These are phyloP conservation scores for Paratinospora sagittata DNA, from an alignment of 164 flowering plant genomes.

Conservation along the genomic window DNA sequence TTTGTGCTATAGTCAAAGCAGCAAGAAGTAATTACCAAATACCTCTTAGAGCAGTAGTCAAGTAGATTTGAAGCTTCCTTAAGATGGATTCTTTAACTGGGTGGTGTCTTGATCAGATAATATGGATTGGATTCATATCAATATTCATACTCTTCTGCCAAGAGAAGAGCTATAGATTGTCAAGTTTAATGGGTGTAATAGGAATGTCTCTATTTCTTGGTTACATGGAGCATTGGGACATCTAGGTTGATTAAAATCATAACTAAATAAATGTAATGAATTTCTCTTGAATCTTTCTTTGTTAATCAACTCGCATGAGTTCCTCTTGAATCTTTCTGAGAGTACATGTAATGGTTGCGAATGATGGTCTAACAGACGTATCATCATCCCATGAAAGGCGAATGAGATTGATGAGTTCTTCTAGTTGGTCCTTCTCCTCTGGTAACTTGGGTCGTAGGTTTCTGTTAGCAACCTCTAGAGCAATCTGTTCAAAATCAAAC, in stretches of 20 bases:
- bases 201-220: not conserved
- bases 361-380: constrained; percentile 41
- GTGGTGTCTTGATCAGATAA: not conserved
- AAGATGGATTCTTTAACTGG: not conserved
- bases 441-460: constrained; percentile 47
- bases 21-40: no score
- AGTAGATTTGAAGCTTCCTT: not conserved
- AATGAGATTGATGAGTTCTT: constrained; percentile 44
- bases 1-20: no score
- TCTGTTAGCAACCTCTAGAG: constrained; percentile 44
- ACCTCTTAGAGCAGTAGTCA: no score
- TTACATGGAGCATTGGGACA: not conserved
- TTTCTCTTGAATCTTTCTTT: not conserved
- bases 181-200: not conserved
- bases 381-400: constrained; percentile 43
- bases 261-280: not conserved
- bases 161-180: not conserved
- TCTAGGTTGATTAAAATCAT: not conserved
- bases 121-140: no score
- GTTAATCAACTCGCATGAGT: constrained; percentile 5
- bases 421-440: constrained; percentile 23
- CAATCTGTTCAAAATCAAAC: constrained; percentile 40
- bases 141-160: not conserved
- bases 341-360: constrained; percentile 31
- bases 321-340: constrained; percentile 27